Conservation (phyloP, 257 asterid genomes). For the Forsythia suspensa region DNA sequence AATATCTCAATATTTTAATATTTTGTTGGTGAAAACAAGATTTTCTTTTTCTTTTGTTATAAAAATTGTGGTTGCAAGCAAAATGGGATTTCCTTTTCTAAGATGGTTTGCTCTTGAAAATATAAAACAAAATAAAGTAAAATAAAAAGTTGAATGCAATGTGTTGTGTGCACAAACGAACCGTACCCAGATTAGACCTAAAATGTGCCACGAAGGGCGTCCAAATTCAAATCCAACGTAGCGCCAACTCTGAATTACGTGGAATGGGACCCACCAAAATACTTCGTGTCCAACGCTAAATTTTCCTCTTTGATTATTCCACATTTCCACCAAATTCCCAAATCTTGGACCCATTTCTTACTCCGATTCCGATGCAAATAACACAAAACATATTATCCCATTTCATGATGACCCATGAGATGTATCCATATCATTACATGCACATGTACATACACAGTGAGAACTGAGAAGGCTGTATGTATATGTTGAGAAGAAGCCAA, state of each 20-base stretch:
- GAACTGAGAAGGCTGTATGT: not conserved
- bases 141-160: not conserved
- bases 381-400: too few species aligned
- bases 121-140: too few species aligned
- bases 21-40: too few species aligned
- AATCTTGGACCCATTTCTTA: constrained; percentile 21
- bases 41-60: too few species aligned
- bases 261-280: constrained; percentile 29
- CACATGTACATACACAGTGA: constrained; percentile 4
- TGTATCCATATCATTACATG: constrained; percentile 2
- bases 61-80: not conserved
- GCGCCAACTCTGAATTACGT: constrained; percentile 36
- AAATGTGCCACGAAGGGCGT: not conserved
- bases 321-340: constrained; percentile 26
- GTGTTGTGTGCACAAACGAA: not conserved
- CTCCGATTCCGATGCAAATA: not conserved
- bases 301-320: constrained; percentile 6
- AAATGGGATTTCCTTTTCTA: not conserved
- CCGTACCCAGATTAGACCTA: not conserved
- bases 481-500: constrained; percentile 24
- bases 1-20: too few species aligned
- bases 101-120: too few species aligned
- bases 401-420: too few species aligned
- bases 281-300: constrained; percentile 2
- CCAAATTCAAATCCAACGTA: constrained; percentile 25